phyloP scores from a whole-genome alignment of 805 yeast species.

The Lipomyces mesembrius region DNA sequence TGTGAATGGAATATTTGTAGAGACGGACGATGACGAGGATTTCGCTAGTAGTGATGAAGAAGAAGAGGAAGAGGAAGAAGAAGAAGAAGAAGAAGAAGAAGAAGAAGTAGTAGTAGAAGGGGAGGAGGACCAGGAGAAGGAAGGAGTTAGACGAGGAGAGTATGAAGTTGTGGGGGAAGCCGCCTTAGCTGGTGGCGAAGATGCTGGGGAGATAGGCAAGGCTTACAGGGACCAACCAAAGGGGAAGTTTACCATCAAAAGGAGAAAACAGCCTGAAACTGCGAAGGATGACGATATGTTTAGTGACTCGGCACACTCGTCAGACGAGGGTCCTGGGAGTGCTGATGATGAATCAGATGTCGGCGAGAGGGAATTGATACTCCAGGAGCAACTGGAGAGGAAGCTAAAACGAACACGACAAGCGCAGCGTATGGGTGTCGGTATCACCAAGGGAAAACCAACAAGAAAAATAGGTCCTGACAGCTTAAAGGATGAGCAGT shows the following conservation, averaged over 20 bases:
- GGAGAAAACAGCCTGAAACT: constrained; percentile 14
- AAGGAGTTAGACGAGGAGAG: background rate
- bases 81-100: constrained; percentile 34
- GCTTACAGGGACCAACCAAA: background rate
- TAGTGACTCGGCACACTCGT: constrained; percentile 50
- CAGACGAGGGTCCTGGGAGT: constrained; percentile 49
- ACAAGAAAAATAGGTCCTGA: background rate
- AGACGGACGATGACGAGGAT: constrained; percentile 52
- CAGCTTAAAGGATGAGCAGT: background rate
- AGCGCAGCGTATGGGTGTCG: constrained; percentile 30
- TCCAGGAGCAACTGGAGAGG: constrained; percentile 42
- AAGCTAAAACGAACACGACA: constrained; percentile 42
- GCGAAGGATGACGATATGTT: constrained; percentile 53
- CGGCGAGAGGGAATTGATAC: constrained; percentile 65
- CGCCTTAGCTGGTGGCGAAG: constrained; percentile 4
- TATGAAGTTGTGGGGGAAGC: constrained; percentile 3
- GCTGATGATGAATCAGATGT: constrained; percentile 58
- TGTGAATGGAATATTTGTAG: constrained; percentile 52
- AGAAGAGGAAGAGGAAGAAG: constrained; percentile 39
- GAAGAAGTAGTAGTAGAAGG: constrained; percentile 38
- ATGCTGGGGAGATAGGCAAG: background rate
- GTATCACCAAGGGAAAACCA: background rate
- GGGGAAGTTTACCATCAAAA: background rate
- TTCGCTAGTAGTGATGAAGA: constrained; percentile 43
- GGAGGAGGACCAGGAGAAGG: constrained; percentile 34